Base-by-base conservation (phyloP, 169 alveolate genomes). In the Plasmodium blacklocki region DNA sequence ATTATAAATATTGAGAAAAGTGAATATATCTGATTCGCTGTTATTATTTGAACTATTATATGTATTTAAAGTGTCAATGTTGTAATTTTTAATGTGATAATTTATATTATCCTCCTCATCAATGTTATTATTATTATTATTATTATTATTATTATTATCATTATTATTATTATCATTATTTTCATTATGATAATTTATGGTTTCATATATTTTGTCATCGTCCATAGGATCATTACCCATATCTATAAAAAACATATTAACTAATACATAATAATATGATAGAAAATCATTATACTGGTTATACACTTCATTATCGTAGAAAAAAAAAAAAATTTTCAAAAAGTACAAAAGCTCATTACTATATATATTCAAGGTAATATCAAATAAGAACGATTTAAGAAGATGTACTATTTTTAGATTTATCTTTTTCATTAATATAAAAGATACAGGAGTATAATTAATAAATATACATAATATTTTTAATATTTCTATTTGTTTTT, bases 381-480 rank as follows among this genome's bases (percentile, higher is more conserved):
- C 89, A 71, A 64, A 78, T 39, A 78, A 47, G 43, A 78, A 64
- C 4, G 23, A 12, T 66, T 58, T 78, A 29, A 78, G 54, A 14
- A 78, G 15, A 60, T 63, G 43, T 21, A 67, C 63, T 26, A 78
- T 29, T 29, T 78, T 49, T n/a, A 43, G 19, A 3, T 78, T 68
- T 52, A 78, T 78, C 23, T 64, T 78, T 43, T 66, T 78, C 76
- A 67, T 66, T 70, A 52, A 12, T 64, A 78, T 78, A 71, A 78
- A 78, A 15, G 89, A 78, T 21, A 78, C 67, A 58, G 89, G 89
- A 11, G 89, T 78, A 59, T 78, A 78, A 68, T 78, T 78, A 64
- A 78, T 78, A 59, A 64, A 78, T 6, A 78, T 75, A 39, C 89
- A 78, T 54, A 66, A 43, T 43, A 78, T 78, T 78, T 66, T 78